A percentile compares a stretch with the other conserved stretches of the same genome.
Evolutionary conservation across 2,329 filamentous ascomycete species (phyloP).

Genomic region (Chaetothyriales sp.): DNA sequence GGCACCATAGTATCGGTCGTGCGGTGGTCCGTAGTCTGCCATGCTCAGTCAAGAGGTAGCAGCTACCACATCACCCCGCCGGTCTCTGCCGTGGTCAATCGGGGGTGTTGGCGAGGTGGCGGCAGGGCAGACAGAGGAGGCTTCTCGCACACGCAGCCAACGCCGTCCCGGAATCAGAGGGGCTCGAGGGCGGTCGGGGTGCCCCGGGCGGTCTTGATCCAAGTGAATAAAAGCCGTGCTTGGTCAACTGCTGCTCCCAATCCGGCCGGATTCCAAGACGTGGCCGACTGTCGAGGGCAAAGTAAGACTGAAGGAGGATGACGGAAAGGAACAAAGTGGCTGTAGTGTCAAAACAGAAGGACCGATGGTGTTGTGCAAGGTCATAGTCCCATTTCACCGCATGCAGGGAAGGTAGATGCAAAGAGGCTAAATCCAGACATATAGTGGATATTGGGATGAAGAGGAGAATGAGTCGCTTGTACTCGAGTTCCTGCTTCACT

Average conservation of each 20-base stretch:
- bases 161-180: neutral
- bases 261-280: neutral
- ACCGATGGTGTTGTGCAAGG: neutral
- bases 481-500: neutral
- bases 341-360: neutral
- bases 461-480: neutral
- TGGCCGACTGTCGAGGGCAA: neutral
- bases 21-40: conserved; percentile 52
- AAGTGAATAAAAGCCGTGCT: neutral
- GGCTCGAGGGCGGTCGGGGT: neutral
- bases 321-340: neutral
- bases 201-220: neutral
- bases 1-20: conserved; percentile 42
- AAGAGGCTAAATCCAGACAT: neutral
- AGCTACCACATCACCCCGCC: conserved; percentile 1
- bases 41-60: conserved; percentile 29
- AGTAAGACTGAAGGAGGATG: neutral
- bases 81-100: neutral
- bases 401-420: neutral
- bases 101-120: neutral
- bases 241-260: neutral
- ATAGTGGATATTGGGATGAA: neutral
- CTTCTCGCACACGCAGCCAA: neutral
- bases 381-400: neutral
- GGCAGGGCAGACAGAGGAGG: neutral